Evolutionary conservation across 192 early-diverging fungal genomes (phyloP), one percentile per base, ranked within the genome.

Genomic region (Paraglomus brasilianum): DNA sequence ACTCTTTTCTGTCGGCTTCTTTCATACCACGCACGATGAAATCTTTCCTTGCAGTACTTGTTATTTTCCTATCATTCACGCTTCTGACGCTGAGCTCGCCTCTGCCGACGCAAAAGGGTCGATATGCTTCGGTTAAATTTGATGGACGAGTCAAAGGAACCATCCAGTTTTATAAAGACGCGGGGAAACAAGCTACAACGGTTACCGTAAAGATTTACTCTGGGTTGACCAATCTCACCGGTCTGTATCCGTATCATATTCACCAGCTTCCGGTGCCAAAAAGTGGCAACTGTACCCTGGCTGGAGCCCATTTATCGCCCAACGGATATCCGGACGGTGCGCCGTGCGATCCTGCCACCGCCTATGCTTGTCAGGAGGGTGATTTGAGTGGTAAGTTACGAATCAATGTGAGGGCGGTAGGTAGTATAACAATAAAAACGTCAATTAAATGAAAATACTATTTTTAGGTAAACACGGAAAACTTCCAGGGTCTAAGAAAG

Each of bases 321-420:
- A 56, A 56, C 11, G 53, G 53, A 6, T 17, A 19, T 17, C 53
- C 53, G 11, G 11, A 17, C 36, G 36, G 11, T 21, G 17, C 9
- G 17, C 53, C 11, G 6, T 17, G 53, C 36, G 17, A 49, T 49
- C 48, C 48, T 49, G 53, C 53, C 21, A 56, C 10, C 4, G 19
- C 53, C 11, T 17, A 10, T 21, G 11, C 53, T 56, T 56, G 53
- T 30, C 53, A 56, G 36, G 53, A 56, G 6, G 53, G 53, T 10
- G 53, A 56, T 56, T 56, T 56, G 4, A 56, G 53, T 56, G 53
- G 53, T 56, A 56, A 19, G 53, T 6, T 21, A 4, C 6, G 19
- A 17, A 21, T 17, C 53, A 4, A 30, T 3, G 30, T 30, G 30
- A 30, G 30, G 30, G 3, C 30, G 3, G 30, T 30, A 30, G 30